phyloP scores from a whole-genome alignment of 805 yeast species.

The Debaryomyces hansenii region DNA sequence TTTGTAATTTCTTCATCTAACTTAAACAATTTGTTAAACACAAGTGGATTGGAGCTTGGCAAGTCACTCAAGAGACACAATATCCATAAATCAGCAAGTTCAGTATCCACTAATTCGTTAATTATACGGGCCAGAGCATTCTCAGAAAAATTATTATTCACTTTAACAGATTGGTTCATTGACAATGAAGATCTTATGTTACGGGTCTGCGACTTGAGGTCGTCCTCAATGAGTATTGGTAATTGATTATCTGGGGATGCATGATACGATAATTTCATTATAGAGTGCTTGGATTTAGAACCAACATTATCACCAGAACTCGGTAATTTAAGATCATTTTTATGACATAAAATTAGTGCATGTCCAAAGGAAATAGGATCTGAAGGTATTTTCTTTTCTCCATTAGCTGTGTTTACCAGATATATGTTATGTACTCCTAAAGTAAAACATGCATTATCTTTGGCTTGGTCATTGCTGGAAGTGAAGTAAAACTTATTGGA shows the following conservation, averaged over 20 bases:
- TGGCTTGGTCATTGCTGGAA: conserved; percentile 19
- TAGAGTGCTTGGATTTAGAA: conserved; percentile 23
- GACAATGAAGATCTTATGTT: conserved; percentile 21
- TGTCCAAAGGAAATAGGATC: conserved; percentile 59
- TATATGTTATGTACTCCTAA: conserved; percentile 54
- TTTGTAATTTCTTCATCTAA: conserved; percentile 7
- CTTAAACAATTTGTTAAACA: conserved; percentile 11
- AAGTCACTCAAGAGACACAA: conserved; percentile 23
- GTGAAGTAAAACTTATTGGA: conserved; percentile 12
- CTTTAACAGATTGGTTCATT: conserved; percentile 5
- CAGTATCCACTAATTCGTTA: conserved; percentile 45
- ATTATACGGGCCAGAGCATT: conserved; percentile 23
- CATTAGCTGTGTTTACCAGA: conserved; percentile 14
- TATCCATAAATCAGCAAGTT: conserved; percentile 53
- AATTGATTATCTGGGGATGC: conserved; percentile 51
- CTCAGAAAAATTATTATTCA: neutral
- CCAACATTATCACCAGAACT: conserved; percentile 7
- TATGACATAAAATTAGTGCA: conserved; percentile 46
- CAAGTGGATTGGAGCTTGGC: conserved; percentile 1
- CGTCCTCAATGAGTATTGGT: conserved; percentile 59
- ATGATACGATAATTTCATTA: conserved; percentile 47
- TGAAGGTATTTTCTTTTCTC: conserved; percentile 43
- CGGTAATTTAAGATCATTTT: conserved; percentile 47
- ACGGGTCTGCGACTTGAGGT: conserved; percentile 20
- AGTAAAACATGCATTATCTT: conserved; percentile 35